Base-by-base conservation (phyloP, 768 basidiomycete species). In the Dioszegia crocea region DNA sequence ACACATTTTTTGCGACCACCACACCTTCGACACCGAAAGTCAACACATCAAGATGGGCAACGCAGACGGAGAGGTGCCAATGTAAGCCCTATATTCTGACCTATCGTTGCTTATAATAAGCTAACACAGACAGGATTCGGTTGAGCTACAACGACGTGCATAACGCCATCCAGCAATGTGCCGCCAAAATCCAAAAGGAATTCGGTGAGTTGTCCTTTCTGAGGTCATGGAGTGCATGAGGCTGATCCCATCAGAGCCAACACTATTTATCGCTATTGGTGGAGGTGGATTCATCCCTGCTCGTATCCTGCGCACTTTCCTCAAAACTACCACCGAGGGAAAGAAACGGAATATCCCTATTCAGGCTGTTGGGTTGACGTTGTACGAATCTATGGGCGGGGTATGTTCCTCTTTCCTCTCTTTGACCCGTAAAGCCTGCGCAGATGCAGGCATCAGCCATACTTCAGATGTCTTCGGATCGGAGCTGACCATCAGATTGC, bases 141-240 rank as follows among this genome's bases (percentile, higher is more conserved):
- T 81, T 86, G 56, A 93, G 90, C 19, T 96, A 96, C 80, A 93
- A 94, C 69, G 87, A 94, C 50, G 85, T 94, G 55, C 92, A 96
- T 81, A 89, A 73, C 12, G 82, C 91, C 61, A 91, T 94, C 67
- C 85, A 85, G 67, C 79, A 78, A 12, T 80, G 82, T 1, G 85
- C 87, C 1, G 80, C 81, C 47, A 80, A 83, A 68, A 91, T 97
- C 68, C 86, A 85, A 30, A 75, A 75, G 3, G 82, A 85, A 44
- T 98, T 93, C 79, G 87, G 77, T 70, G 57, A 41, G 68, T 74
- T 16, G 40, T 17, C 21, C 21, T 17, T 43, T 17, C 40, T 21
- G 16, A 30, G 16, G 16, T 43, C 9, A 10, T 21, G 8, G 14
- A 8, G 40, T 16, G 21, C 21, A 43, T 30, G 4, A 6, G n/a